phyloP scores from a whole-genome alignment of 1,284 basidiomycete species.

The Papiliotrema terrestris region DNA sequence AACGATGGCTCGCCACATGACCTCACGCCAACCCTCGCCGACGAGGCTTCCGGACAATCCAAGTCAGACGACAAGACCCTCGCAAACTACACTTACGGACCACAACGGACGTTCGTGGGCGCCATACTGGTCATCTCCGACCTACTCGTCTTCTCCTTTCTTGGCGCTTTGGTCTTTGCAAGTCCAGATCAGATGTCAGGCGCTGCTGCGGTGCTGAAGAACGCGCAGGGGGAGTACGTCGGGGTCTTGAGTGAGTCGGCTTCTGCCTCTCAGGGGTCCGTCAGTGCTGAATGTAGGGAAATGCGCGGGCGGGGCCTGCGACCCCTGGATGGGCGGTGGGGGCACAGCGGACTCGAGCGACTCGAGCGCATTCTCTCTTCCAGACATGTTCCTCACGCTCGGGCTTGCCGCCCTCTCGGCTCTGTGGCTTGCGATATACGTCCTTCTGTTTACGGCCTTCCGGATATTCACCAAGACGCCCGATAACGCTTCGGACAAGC shows the following conservation, averaged over 20 bases:
- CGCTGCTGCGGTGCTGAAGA: constrained; percentile 3
- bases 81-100: constrained; percentile 15
- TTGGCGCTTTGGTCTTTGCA: constrained; percentile 9
- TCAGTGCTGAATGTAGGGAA: constrained; percentile 9
- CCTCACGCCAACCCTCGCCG: no score
- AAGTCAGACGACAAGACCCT: no score
- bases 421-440: constrained; percentile 19
- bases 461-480: constrained; percentile 7
- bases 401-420: constrained; percentile 17
- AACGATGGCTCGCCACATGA: no score
- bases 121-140: constrained; percentile 4
- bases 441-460: constrained; percentile 14
- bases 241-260: constrained; percentile 22
- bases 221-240: constrained; percentile 7
- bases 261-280: neutral
- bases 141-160: constrained; percentile 5
- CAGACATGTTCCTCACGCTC: constrained; percentile 18
- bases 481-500: neutral
- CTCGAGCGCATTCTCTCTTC: constrained; percentile 3
- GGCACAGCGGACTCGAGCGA: neutral
- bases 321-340: constrained; percentile 13
- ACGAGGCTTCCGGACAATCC: no score
- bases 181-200: constrained; percentile 9
- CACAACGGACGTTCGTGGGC: neutral
- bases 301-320: constrained; percentile 13